Evolutionary conservation across 306 rosid genomes (phyloP).

Genomic region (Rosa lucieae): DNA sequence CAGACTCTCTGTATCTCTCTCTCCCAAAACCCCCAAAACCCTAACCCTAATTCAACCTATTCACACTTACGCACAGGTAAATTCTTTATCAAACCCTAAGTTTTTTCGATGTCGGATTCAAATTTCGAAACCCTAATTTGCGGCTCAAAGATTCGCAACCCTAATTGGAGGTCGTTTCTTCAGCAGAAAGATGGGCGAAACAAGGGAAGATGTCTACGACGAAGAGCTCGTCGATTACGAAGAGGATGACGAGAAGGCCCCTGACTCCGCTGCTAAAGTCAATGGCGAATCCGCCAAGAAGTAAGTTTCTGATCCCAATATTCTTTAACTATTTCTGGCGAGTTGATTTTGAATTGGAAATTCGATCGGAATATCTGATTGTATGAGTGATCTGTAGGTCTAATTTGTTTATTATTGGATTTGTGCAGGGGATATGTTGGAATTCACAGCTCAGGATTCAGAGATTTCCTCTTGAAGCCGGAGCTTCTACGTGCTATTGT

Average conservation of each 20-base stretch:
- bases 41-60: conserved; percentile 28
- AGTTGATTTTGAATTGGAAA: neutral
- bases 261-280: conserved; percentile 78
- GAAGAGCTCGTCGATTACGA: conserved; percentile 98
- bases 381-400: neutral
- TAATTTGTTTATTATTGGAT: neutral
- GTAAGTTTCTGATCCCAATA: conserved; percentile 33
- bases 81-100: conserved; percentile 35
- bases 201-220: conserved; percentile 84
- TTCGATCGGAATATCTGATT: neutral
- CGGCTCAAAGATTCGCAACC: conserved; percentile 6
- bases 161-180: conserved; percentile 1
- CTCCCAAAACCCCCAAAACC: conserved; percentile 34
- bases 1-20: conserved; percentile 50
- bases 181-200: conserved; percentile 77
- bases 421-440: conserved; percentile 87
- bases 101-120: neutral
- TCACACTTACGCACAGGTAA: conserved; percentile 49
- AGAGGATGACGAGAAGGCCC: conserved; percentile 92
- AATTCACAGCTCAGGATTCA: conserved; percentile 97
- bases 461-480: conserved; percentile 98
- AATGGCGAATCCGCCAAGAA: conserved; percentile 93
- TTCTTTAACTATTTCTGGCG: neutral
- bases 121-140: conserved; percentile 30
- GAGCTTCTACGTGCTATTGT: conserved; percentile 99